Evolutionary conservation across 345 rosid genomes (phyloP).

Genomic region (Barbarea vulgaris): DNA sequence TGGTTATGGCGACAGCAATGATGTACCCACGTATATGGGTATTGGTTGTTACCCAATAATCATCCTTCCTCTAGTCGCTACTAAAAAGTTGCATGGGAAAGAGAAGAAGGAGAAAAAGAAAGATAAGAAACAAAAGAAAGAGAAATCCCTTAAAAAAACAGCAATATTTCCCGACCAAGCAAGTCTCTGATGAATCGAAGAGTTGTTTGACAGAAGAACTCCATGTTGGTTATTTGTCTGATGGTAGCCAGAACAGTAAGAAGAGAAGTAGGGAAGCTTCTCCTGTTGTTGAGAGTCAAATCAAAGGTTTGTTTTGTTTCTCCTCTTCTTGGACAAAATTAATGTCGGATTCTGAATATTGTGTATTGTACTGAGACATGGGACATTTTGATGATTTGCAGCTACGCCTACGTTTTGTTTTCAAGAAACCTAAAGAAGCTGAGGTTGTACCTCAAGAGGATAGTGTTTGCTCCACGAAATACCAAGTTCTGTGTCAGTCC

Average conservation of each 20-base stretch:
- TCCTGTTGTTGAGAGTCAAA: constrained; percentile 32
- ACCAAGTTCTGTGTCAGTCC: neutral
- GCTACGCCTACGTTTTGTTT: constrained; percentile 38
- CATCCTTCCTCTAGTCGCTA: constrained; percentile 23
- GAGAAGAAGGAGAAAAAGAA: constrained; percentile 41
- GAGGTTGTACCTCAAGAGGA: constrained; percentile 24
- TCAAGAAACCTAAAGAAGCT: constrained; percentile 39
- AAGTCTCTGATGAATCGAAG: constrained; percentile 33
- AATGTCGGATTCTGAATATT: neutral
- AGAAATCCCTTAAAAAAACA: constrained; percentile 18
- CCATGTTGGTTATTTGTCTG: constrained; percentile 45
- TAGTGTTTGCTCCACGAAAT: constrained; percentile 30
- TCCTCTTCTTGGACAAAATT: neutral
- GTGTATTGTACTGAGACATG: neutral
- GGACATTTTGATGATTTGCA: neutral
- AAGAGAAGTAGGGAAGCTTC: constrained; percentile 43
- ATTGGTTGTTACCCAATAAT: constrained; percentile 15
- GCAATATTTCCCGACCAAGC: neutral
- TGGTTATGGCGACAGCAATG: no score
- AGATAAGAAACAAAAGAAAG: constrained; percentile 4
- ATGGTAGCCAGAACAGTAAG: constrained; percentile 51
- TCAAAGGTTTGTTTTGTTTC: constrained; percentile 37
- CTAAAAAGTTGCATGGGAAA: constrained; percentile 28
- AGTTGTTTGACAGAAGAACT: constrained; percentile 37
- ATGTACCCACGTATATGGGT: no score